Base-by-base conservation (phyloP, 352 stramenopile species). In the Phytopythium aichiense region DNA sequence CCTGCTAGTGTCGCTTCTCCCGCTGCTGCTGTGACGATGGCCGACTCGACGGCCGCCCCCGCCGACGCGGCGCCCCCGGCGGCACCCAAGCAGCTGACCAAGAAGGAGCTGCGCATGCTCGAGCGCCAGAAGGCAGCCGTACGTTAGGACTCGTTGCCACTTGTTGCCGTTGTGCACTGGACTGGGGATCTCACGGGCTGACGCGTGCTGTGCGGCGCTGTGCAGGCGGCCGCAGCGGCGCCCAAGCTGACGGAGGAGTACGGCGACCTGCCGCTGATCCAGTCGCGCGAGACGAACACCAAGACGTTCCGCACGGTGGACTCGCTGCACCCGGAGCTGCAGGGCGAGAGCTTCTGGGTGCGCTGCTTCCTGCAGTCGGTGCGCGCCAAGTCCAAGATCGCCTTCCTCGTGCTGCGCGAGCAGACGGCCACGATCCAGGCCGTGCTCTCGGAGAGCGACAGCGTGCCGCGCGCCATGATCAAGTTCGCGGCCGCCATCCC, bases 341-440 rank as follows among this genome's bases (percentile, higher is more conserved):
- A 87, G 56, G 88, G 88, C 61, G 70, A 98, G 67, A 82, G 81
- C 56, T 91, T 99, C 40, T 98, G 97, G 92, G 72, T 99, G 42
- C 88, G 98, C 33, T 97, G 89, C 45, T 81, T 98, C 71, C 63
- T 99, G 56, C 95, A 99, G 71, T 98, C 88, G 38, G 96, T 98
- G 62, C 92, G 95, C 55, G 87, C 85, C 68, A 96, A 96, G 70
- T 90, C 92, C 52, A 98, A 98, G 72, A 92, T 97, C 64, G 88
- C 88, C 30, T 99, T 99, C 76, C 78, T 99, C 37, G 95, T 99
- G 18, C 71, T 99, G 58, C 94, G 98, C 38, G 92, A 99, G 76
- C 79, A 94, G 66, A 92, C 95, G 42, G 93, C 96, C 67, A 99
- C 97, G 13, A 97, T 99, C 58, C 98, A 99, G 79, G 96, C 66